Conservation (phyloP, 257 asterid species). For the Eustoma russellianum region DNA sequence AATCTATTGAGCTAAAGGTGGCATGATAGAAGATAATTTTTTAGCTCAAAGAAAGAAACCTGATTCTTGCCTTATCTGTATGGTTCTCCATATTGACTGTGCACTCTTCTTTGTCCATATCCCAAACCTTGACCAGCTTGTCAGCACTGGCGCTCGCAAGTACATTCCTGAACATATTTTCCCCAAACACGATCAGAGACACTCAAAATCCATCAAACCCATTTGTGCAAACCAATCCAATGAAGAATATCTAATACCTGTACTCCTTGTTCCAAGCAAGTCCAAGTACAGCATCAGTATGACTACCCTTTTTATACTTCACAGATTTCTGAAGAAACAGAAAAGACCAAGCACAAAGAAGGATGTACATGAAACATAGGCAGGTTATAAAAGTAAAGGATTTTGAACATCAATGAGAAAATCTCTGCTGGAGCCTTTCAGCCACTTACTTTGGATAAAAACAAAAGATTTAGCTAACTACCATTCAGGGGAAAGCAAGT, state of each 20-base stretch:
- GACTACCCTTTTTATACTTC: constrained; percentile 76
- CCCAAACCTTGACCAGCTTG: constrained; percentile 84
- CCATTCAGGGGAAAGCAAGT: too few relatives aligned
- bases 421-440: too few relatives aligned
- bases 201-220: constrained; percentile 2
- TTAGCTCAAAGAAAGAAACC: background rate
- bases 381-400: background rate
- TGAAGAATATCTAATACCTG: constrained; percentile 33
- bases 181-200: constrained; percentile 3
- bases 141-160: constrained; percentile 96
- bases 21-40: too few relatives aligned
- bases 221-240: background rate
- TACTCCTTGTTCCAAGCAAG: constrained; percentile 95
- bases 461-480: too few relatives aligned
- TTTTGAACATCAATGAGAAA: background rate
- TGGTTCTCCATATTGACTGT: constrained; percentile 67
- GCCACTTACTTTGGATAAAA: too few relatives aligned
- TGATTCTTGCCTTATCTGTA: constrained; percentile 65
- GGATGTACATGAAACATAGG: background rate
- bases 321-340: constrained; percentile 41
- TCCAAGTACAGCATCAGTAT: constrained; percentile 79
- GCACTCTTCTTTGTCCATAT: constrained; percentile 68
- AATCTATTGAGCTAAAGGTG: too few relatives aligned
- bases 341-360: constrained; percentile 3
- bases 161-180: constrained; percentile 48